Base-by-base conservation (phyloP, 495 filamentous ascomycete species). In the Xylaria flabelliformis region DNA sequence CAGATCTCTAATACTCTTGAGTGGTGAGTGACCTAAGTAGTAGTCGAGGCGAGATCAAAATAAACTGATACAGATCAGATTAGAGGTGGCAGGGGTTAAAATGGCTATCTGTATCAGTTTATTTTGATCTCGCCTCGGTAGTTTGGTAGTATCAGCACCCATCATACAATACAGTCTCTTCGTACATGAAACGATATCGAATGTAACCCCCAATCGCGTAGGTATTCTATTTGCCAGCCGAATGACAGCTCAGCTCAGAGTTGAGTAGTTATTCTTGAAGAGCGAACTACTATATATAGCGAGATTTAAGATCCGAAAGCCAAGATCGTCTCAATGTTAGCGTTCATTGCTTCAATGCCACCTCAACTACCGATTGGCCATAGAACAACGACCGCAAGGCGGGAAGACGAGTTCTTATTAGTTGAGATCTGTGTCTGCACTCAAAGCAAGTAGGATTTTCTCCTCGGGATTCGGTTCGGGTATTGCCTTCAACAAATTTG, bases 291-390 rank as follows among this genome's bases (percentile, higher is more conserved):
- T 21, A 39, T 61, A n/a, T 21, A 59, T 26, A 55, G 4, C 21
- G 29, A 56, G 21, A 56, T 26, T 56, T 32, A 56, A 56, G 53
- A 15, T 56, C 53, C 26, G 53, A 32, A 32, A 56, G 53, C 26
- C 26, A 56, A 56, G 53, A 56, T 56, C 39, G 8, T 21, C 36
- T 32, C 13, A 8, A 42, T 44, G 1, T n/a, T 64, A 64, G 68
- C 69, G 59, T 62, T 64, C 74, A 64, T 69, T 69, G 66, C 65
- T 53, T 26, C 55, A 39, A 74, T 69, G n/a, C 21, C 61, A 64
- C 61, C 39, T 44, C 61, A 44, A 64, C 39, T 64, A 44, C 61
- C 61, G 61, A 64, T 64, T 64, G 61, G 61, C 39, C 39, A 64
- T 64, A 39, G 39, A 9, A 39, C 7, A 39, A 61, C 2, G 34